A percentile compares a stretch with the other conserved stretches of the same genome.
These are phyloP conservation scores for Diospyros kaki DNA, from an alignment of 148 eudicot genomes.

Conservation along the genomic window DNA sequence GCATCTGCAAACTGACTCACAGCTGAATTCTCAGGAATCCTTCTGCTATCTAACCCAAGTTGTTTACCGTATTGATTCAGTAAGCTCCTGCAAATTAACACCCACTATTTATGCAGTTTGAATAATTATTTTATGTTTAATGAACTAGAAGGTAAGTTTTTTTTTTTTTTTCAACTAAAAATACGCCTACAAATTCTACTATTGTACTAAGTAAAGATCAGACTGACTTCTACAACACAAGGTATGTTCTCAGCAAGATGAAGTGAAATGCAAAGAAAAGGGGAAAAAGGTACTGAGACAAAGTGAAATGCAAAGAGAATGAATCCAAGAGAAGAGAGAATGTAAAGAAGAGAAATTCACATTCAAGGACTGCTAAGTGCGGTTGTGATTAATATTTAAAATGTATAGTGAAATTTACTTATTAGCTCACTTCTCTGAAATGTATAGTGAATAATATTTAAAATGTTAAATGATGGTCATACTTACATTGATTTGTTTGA, in stretches of 20 bases:
- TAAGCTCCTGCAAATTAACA: constrained; percentile 51
- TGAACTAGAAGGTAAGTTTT: neutral
- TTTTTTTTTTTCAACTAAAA: neutral
- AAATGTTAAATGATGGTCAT: too few species aligned
- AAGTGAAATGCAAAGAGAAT: too few species aligned
- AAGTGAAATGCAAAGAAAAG: too few species aligned
- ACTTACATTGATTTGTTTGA: too few species aligned
- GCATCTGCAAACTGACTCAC: constrained; percentile 68
- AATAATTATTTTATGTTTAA: neutral
- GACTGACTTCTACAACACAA: too few species aligned
- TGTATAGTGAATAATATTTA: too few species aligned
- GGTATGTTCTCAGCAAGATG: too few species aligned
- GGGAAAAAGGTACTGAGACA: too few species aligned
- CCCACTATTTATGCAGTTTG: neutral
- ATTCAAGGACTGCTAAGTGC: neutral
- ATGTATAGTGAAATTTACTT: too few species aligned
- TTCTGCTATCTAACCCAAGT: constrained; percentile 58
- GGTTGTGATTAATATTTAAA: neutral
- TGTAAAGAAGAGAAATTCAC: neutral
- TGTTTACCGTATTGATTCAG: constrained; percentile 50
- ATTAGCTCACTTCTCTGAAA: too few species aligned
- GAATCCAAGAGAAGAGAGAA: neutral
- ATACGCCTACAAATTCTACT: neutral
- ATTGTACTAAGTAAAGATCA: too few species aligned
- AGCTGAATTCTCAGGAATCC: constrained; percentile 59